A percentile compares a stretch with the other conserved stretches of the same genome.
Evolutionary conservation across 1,284 basidiomycete species (phyloP).

Genomic region (Anthracocystis setariae): DNA sequence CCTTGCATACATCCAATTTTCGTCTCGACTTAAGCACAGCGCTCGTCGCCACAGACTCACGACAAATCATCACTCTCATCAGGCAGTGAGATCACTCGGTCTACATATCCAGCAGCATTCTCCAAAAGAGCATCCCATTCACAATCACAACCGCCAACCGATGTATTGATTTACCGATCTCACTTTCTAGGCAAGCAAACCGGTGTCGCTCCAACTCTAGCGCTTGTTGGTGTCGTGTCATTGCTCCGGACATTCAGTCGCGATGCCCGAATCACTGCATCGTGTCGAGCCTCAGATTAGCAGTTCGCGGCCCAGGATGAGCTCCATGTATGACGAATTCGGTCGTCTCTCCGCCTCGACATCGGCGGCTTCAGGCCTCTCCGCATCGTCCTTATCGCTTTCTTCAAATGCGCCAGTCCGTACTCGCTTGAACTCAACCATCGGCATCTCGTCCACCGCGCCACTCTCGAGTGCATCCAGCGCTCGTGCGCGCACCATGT

Average conservation of each 20-base stretch:
- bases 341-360: slow-evolving; percentile 15
- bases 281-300: slow-evolving; percentile 17
- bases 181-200: neutral
- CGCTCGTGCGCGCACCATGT: slow-evolving; percentile 32
- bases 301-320: slow-evolving; percentile 18
- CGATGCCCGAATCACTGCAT: slow-evolving; percentile 33
- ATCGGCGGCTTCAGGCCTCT: slow-evolving; percentile 12
- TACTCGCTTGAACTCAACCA: slow-evolving; percentile 33
- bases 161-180: neutral
- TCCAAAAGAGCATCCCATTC: neutral
- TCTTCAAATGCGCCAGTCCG: slow-evolving; percentile 11
- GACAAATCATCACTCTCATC: no score
- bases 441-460: slow-evolving; percentile 10
- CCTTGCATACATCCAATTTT: no score
- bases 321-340: slow-evolving; percentile 29
- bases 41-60: no score
- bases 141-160: neutral
- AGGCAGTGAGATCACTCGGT: neutral
- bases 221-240: slow-evolving; percentile 11
- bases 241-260: neutral
- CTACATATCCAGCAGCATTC: neutral
- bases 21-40: no score
- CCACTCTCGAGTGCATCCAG: slow-evolving; percentile 17
- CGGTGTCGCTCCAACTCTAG: neutral
- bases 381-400: slow-evolving; percentile 9